Conservation (phyloP, 148 eudicot genomes). For the Rhododendron simsii region DNA sequence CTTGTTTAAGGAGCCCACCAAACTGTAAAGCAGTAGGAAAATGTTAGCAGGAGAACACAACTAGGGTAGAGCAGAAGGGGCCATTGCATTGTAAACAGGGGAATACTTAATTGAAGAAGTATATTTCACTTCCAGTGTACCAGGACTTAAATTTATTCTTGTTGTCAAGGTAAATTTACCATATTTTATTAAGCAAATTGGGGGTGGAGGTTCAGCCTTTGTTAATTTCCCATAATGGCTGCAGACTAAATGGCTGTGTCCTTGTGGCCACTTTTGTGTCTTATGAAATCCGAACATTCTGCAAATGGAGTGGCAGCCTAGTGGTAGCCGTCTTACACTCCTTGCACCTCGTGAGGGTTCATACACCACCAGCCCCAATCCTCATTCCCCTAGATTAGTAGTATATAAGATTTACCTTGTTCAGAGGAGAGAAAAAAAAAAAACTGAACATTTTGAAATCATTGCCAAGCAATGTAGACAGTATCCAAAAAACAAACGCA, state of each 20-base stretch:
- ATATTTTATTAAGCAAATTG: neutral
- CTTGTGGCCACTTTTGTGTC: neutral
- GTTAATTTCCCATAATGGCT: neutral
- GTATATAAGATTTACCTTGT: neutral
- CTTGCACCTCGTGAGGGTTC: neutral
- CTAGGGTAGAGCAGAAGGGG: neutral
- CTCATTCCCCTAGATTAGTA: neutral
- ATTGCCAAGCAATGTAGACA: neutral
- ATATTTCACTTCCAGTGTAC: neutral
- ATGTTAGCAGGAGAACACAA: constrained; percentile 2
- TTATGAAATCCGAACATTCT: neutral
- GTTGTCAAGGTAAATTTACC: neutral
- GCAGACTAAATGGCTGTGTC: neutral
- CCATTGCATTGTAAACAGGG: neutral
- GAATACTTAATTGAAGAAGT: neutral
- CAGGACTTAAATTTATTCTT: neutral
- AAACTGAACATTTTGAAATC: neutral
- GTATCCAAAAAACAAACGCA: neutral
- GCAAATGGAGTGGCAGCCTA: neutral
- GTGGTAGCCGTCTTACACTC: neutral
- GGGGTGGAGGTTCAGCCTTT: neutral
- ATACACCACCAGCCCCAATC: neutral
- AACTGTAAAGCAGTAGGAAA: constrained; percentile 33
- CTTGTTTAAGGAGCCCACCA: constrained; percentile 78
- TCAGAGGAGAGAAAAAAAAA: too few species aligned